These are phyloP conservation scores for Didymella sp. DNA, from an alignment of 2,329 filamentous ascomycete genomes.

Conservation along the genomic window DNA sequence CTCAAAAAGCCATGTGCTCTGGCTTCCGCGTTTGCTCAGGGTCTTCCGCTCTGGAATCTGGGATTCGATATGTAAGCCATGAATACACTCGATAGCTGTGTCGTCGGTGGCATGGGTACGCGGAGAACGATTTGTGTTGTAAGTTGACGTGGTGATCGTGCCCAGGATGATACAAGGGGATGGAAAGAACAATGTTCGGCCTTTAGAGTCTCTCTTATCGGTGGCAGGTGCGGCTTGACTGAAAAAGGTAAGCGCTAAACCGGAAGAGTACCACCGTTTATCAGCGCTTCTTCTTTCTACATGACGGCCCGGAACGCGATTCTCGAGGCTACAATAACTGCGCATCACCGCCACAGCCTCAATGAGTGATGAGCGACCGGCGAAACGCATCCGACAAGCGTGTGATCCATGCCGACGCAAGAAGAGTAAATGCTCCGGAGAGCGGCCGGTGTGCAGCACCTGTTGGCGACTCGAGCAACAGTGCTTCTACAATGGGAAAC, in stretches of 20 bases:
- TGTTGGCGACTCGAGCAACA: constrained; percentile 7
- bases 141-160: background rate
- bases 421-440: constrained; percentile 8
- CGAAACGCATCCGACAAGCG: constrained; percentile 4
- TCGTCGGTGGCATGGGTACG: background rate
- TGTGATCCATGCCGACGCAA: constrained; percentile 11
- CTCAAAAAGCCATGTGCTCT: background rate
- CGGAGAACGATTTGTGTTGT: background rate
- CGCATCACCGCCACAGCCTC: background rate
- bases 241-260: background rate
- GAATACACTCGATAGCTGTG: background rate
- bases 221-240: background rate
- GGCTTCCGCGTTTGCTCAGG: too few relatives aligned
- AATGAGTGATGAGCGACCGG: constrained; percentile 1
- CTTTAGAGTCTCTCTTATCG: background rate
- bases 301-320: background rate
- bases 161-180: background rate
- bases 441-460: constrained; percentile 2
- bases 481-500: background rate
- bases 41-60: too few relatives aligned
- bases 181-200: background rate
- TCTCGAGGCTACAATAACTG: background rate
- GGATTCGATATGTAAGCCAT: too few relatives aligned
- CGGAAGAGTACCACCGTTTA: background rate
- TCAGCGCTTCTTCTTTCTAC: background rate